Conservation (phyloP, 176 grass and related monocot species). For the Chloris gayana region DNA sequence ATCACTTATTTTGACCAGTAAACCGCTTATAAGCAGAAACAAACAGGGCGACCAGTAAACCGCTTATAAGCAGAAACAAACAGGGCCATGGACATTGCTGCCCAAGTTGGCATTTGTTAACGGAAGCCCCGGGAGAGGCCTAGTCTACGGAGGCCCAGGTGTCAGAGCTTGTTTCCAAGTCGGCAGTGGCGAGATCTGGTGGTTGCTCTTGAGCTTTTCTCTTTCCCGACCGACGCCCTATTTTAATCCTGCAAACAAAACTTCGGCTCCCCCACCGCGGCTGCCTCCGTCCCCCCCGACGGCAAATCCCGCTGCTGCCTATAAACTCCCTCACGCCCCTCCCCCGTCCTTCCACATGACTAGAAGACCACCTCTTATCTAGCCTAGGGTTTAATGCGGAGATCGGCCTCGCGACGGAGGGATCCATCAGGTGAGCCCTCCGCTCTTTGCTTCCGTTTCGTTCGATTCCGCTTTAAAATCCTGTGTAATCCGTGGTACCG, state of each 20-base stretch:
- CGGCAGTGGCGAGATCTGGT: not conserved
- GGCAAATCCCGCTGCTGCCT: not conserved
- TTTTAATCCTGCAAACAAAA: not conserved
- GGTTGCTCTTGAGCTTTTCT: not conserved
- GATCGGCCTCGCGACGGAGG: not conserved
- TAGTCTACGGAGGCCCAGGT: not conserved
- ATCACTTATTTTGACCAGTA: too few species aligned
- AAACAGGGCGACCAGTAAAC: too few species aligned
- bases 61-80: too few species aligned
- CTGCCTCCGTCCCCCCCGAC: not conserved
- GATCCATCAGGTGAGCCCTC: conserved; percentile 18
- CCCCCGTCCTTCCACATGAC: not conserved
- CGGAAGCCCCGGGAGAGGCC: too few species aligned
- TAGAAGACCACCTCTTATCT: not conserved
- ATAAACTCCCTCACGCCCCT: not conserved
- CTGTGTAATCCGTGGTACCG: not conserved
- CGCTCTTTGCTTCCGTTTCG: not conserved
- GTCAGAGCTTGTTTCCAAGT: not conserved
- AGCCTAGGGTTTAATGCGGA: conserved; percentile 33
- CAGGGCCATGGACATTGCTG: too few species aligned
- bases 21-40: too few species aligned
- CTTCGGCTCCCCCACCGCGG: not conserved
- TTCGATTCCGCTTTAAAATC: not conserved
- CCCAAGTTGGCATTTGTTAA: too few species aligned
- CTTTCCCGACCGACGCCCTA: not conserved